Evolutionary conservation across 371 early-diverging fungal genomes (phyloP).

Genomic region (Actinomortierella wolfii): DNA sequence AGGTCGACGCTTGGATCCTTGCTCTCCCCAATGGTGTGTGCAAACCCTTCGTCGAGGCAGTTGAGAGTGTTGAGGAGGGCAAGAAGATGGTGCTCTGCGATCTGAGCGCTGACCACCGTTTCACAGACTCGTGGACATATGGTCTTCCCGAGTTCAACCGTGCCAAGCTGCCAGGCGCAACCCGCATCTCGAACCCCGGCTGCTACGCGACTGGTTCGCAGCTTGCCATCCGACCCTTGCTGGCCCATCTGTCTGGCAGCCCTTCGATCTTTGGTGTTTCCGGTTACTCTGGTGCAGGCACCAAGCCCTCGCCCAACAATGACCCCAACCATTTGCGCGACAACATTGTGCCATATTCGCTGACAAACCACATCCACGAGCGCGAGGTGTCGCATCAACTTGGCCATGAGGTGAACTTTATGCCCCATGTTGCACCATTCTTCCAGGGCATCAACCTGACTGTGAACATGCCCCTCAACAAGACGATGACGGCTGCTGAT

Average conservation of each 20-base stretch:
- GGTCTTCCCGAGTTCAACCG: slow-evolving; percentile 90
- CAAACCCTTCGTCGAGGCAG: slow-evolving; percentile 87
- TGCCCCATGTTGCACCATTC: slow-evolving; percentile 91
- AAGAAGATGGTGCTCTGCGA: slow-evolving; percentile 82
- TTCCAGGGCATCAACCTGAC: slow-evolving; percentile 95
- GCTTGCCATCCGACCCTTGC: slow-evolving; percentile 82
- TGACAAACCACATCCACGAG: slow-evolving; percentile 96
- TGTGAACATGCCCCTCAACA: slow-evolving; percentile 80
- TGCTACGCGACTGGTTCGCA: slow-evolving; percentile 98
- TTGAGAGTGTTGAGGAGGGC: slow-evolving; percentile 63
- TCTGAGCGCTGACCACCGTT: slow-evolving; percentile 93
- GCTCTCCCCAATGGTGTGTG: slow-evolving; percentile 95
- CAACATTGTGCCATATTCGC: slow-evolving; percentile 90
- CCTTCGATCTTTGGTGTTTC: slow-evolving; percentile 95
- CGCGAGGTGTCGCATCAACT: slow-evolving; percentile 87
- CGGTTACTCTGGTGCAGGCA: slow-evolving; percentile 97
- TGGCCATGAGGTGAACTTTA: slow-evolving; percentile 69
- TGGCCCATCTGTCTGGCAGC: slow-evolving; percentile 64
- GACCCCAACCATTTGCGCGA: slow-evolving; percentile 82
- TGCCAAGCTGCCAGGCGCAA: slow-evolving; percentile 57
- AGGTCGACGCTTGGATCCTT: slow-evolving; percentile 93
- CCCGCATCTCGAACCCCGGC: slow-evolving; percentile 92
- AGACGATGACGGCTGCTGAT: slow-evolving; percentile 66
- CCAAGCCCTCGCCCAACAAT: slow-evolving; percentile 93
- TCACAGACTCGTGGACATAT: slow-evolving; percentile 86